These are phyloP conservation scores for Neurospora crassa DNA, from an alignment of 2,329 filamentous ascomycete genomes.

Conservation along the genomic window DNA sequence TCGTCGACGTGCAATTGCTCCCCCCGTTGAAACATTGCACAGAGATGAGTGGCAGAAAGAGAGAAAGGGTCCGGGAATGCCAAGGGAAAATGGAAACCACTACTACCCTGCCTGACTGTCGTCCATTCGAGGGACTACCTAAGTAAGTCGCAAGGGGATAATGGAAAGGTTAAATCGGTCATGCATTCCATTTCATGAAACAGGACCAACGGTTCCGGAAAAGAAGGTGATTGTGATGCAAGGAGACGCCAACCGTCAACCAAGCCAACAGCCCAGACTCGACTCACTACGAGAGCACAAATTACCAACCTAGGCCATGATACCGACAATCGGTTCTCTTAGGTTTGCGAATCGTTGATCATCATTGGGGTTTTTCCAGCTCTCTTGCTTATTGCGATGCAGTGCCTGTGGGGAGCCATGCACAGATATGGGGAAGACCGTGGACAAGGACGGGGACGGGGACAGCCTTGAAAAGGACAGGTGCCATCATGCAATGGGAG, in stretches of 20 bases:
- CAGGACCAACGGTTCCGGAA: not conserved
- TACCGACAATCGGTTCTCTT: not conserved
- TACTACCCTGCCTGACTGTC: not conserved
- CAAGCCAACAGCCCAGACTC: not conserved
- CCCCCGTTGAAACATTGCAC: not conserved
- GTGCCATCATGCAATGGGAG: not conserved
- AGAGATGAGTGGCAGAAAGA: not conserved
- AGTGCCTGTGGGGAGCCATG: not conserved
- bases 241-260: not conserved
- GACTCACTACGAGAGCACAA: not conserved
- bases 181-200: not conserved
- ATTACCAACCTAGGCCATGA: not conserved
- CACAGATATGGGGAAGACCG: not conserved
- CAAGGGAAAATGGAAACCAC: not conserved
- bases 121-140: not conserved
- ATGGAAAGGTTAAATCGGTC: not conserved
- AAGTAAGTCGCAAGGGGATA: not conserved
- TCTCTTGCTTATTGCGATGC: not conserved
- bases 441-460: not conserved
- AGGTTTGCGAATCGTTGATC: not conserved
- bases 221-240: not conserved
- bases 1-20: not conserved
- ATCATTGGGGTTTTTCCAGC: not conserved
- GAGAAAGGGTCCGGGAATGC: not conserved
- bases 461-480: not conserved